Base-by-base conservation (phyloP, 225 moss, liverwort and hornwort species). In the Pleurozium schreberi region DNA sequence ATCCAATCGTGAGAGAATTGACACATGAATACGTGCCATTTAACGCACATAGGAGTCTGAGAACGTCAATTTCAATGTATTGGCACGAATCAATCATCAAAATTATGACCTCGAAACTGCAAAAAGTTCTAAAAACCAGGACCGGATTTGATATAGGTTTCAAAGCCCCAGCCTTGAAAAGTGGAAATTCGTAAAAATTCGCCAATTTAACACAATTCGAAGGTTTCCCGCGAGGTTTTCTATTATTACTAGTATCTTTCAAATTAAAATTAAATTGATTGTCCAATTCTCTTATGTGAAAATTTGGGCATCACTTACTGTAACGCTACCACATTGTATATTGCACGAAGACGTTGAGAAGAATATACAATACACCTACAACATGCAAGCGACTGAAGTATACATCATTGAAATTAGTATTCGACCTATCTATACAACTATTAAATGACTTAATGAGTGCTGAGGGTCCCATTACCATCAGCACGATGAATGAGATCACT, bases 401-500 rank as follows among this genome's bases (percentile, higher is more conserved):
- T 50, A 60, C 36, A 75, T 83, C 36, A 69, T 75, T 60, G 26
- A 87, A 61, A 89, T 26, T n/a, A 85, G n/a, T 67, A 31, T 81
- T 30, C 49, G 26, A 71, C 79, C 49, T 78, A 78, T 28, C 59
- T 65, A 80, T 18, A 88, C 22, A 87, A 33, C 47, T 55, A 65
- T 47, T 42, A 47, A 70, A 42, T 70, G 34, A 86, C 11, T 75
- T 49, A 28, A 59, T 76, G 65, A 88, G n/a, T 60, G 75, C 49
- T 58, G 58, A 79, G 52, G 70, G 70, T 53, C 23, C 34, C 63
- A 74, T 65, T 96, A 99, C 98, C 96, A 93, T 96, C 84, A 99
- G 93, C 67, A 95, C 96, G 81, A 99, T 95, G 52, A 99, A 99
- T n/a, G 98, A 96, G 85, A 96, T 96, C 88, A 97, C 95, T 92